A percentile compares a stretch with the other conserved stretches of the same genome.
phyloP scores from a whole-genome alignment of 2,329 filamentous ascomycete genomes.

The Diplodia corticola region DNA sequence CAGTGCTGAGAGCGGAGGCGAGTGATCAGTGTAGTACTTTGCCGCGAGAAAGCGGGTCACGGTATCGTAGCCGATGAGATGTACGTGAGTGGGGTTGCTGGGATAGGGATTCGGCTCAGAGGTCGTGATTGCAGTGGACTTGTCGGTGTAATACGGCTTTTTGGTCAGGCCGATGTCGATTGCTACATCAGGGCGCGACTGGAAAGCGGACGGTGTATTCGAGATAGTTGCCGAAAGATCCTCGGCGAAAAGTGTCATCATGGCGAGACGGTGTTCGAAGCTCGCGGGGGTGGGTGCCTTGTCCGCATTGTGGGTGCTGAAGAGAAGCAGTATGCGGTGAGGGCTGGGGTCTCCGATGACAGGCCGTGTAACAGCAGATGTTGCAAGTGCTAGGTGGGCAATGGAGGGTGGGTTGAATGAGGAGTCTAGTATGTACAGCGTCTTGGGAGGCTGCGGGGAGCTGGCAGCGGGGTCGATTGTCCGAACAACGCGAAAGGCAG shows the following conservation, averaged over 20 bases:
- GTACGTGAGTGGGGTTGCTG: slow-evolving; percentile 55
- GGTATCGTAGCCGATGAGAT: slow-evolving; percentile 75
- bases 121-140: slow-evolving; percentile 60
- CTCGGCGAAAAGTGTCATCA: slow-evolving; percentile 70
- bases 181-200: slow-evolving; percentile 30
- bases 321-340: slow-evolving; percentile 56
- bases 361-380: slow-evolving; percentile 48
- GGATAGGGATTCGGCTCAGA: slow-evolving; percentile 39
- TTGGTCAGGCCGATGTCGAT: slow-evolving; percentile 71
- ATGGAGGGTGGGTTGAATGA: slow-evolving; percentile 66
- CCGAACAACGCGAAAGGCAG: slow-evolving; percentile 39
- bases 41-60: slow-evolving; percentile 69
- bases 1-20: slow-evolving; percentile 55
- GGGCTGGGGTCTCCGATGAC: slow-evolving; percentile 35
- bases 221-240: slow-evolving; percentile 45
- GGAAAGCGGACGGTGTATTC: slow-evolving; percentile 11
- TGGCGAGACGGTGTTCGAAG: slow-evolving; percentile 65
- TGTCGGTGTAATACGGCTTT: slow-evolving; percentile 72
- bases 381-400: slow-evolving; percentile 59
- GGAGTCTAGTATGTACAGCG: slow-evolving; percentile 64
- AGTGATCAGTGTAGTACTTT: slow-evolving; percentile 63
- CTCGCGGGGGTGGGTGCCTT: slow-evolving; percentile 66
- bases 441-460: slow-evolving; percentile 41
- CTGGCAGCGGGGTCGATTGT: slow-evolving; percentile 35
- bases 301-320: slow-evolving; percentile 66